Conservation (phyloP, 2,329 filamentous ascomycete genomes). For the Sphaerulina musiva region DNA sequence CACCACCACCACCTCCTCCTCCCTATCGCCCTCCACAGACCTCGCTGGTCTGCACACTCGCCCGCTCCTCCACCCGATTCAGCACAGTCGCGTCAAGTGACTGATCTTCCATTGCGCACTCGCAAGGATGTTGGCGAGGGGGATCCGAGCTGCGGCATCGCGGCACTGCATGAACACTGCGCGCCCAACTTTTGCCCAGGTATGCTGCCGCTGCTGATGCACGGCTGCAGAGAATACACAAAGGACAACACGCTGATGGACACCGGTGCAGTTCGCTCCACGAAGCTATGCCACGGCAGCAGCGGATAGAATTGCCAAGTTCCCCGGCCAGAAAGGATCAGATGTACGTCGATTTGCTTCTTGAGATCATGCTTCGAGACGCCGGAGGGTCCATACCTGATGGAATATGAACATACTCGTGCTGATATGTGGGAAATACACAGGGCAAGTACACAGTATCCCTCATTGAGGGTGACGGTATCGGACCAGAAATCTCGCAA, state of each 20-base stretch:
- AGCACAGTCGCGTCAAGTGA: slow-evolving; percentile 8
- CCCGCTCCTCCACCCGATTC: background rate
- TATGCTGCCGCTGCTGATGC: slow-evolving; percentile 5
- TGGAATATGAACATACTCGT: background rate
- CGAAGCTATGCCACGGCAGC: slow-evolving; percentile 37
- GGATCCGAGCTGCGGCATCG: slow-evolving; percentile 14
- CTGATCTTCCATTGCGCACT: background rate
- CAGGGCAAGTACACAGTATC: slow-evolving; percentile 94
- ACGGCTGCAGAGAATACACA: background rate
- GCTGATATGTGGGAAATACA: slow-evolving; percentile 11
- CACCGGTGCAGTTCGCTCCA: slow-evolving; percentile 13
- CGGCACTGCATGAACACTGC: slow-evolving; percentile 17
- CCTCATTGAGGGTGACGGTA: slow-evolving; percentile 97
- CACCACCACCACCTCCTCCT: background rate
- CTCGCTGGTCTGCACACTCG: background rate
- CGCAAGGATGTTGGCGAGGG: slow-evolving; percentile 18
- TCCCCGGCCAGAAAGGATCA: slow-evolving; percentile 80
- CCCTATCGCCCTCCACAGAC: background rate
- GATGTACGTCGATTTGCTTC: slow-evolving; percentile 55
- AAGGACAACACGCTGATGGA: slow-evolving; percentile 3
- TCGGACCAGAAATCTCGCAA: slow-evolving; percentile 90
- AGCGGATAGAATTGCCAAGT: slow-evolving; percentile 76
- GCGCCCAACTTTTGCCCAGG: slow-evolving; percentile 20
- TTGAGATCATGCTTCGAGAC: background rate
- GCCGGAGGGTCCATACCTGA: background rate